These are phyloP conservation scores for Psilocybe subaeruginosa DNA, from an alignment of 768 basidiomycete species.

Conservation along the genomic window DNA sequence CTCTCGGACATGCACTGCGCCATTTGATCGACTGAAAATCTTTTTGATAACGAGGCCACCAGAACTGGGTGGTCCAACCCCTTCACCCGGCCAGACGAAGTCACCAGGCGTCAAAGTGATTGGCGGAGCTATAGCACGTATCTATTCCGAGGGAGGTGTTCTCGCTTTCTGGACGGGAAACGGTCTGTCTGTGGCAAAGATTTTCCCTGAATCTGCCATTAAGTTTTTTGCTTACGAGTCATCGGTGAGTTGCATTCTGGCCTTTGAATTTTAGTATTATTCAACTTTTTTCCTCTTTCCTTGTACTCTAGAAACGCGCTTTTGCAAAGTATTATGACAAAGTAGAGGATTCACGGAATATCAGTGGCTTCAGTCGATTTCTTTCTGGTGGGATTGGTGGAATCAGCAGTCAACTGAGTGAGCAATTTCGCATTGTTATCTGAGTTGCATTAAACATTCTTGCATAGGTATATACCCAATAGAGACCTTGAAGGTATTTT, in stretches of 20 bases:
- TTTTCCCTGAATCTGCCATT: constrained; percentile 98
- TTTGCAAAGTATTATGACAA: constrained; percentile 92
- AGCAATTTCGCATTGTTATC: constrained; percentile 29
- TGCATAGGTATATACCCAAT: constrained; percentile 89
- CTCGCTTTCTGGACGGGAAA: constrained; percentile 98
- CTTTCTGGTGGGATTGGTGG: constrained; percentile 95
- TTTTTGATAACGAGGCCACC: constrained; percentile 92
- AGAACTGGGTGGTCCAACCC: constrained; percentile 64
- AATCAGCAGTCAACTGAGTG: constrained; percentile 89
- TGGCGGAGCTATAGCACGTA: constrained; percentile 69
- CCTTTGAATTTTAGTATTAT: constrained; percentile 9
- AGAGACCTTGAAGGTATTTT: constrained; percentile 86
- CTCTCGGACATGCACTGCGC: constrained; percentile 94
- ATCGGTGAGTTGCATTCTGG: constrained; percentile 56
- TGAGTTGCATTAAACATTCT: constrained; percentile 20
- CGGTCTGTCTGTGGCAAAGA: constrained; percentile 90
- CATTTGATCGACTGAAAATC: constrained; percentile 95
- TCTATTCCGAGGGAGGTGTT: constrained; percentile 89
- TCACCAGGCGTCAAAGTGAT: constrained; percentile 67
- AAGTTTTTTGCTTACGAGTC: constrained; percentile 97
- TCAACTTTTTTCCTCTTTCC: constrained; percentile 1
- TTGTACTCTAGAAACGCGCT: constrained; percentile 75
- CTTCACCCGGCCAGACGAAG: constrained; percentile 37
- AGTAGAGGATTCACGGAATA: constrained; percentile 86
- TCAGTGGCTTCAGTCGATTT: constrained; percentile 92